Evolutionary conservation across 345 rosid genomes (phyloP), one percentile per base, ranked within the genome.

Genomic region (Aquilaria malaccensis): DNA sequence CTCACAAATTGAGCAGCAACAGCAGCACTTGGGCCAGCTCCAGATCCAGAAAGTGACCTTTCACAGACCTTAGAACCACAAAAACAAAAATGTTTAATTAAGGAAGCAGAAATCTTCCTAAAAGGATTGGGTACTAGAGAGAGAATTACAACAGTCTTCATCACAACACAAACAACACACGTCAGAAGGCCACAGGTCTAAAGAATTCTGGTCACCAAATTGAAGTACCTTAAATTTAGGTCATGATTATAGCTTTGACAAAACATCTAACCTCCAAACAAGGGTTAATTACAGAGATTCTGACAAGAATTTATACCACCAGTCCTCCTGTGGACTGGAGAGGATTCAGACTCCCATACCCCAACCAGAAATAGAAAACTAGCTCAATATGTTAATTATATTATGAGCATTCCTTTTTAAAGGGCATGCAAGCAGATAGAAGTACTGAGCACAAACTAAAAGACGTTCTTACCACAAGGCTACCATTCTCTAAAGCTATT

Each of bases 41-140:
- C 97, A 64, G 98, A 80, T 56, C 97, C 97, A 60, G 97, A 88
- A 49, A 95, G 97, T 55, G 99, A 95, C 69, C 98, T 87, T 86
- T 95, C 99, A 66, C 99, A 95, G 49, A 95, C 85, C 99, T 95
- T 65, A 15, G 3, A 32, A 51, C 13, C 61, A 54, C 60, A 52
- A 66, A 7, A 67, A 29, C 13, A 48, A 10, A 47, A 22, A 48
- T 45, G 47, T 51, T n/a, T 37, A 59, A 41, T 13, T 0, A 10
- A 33, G 50, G 10, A 31, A 56, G 30, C 7, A 31, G 45, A 46
- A n/a, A 37, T 37, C 7, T 9, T 37, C 43, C 43, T 33, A 46
- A 52, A 37, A 3, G 59, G 32, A 75, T 45, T 13, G 22, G 57
- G 13, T n/a, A 45, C 15, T 11, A 48, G 9, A 9, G 51, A 56